A percentile compares a stretch with the other conserved stretches of the same genome.
phyloP scores from a whole-genome alignment of 2,329 filamentous ascomycete species.

The Talaromyces sp. region DNA sequence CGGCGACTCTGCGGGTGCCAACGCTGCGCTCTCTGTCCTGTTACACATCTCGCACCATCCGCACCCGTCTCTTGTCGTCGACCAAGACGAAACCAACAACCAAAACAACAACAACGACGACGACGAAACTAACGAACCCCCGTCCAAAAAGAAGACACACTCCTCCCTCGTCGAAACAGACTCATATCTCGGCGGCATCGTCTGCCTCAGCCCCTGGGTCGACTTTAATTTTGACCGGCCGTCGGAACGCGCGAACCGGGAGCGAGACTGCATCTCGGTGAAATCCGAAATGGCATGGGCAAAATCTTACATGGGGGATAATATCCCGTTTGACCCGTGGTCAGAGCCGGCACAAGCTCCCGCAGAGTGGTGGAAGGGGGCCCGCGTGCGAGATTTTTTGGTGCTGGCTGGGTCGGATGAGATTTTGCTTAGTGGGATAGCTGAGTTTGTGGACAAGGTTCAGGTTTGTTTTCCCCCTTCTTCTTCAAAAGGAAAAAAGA shows the following conservation, averaged over 20 bases:
- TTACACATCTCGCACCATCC: constrained; percentile 49
- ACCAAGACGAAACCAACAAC: not conserved
- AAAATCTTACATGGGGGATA: constrained; percentile 39
- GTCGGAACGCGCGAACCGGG: constrained; percentile 39
- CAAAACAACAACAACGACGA: too few species aligned
- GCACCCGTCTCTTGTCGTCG: constrained; percentile 42
- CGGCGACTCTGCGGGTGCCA: constrained; percentile 38
- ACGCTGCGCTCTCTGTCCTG: constrained; percentile 29
- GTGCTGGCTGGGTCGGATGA: constrained; percentile 51
- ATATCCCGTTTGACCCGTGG: constrained; percentile 39
- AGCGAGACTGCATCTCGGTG: constrained; percentile 44
- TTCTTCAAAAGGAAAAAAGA: not conserved
- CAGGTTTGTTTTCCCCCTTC: constrained; percentile 17
- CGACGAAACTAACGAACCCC: not conserved
- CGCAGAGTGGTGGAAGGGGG: constrained; percentile 48
- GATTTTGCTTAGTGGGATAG: constrained; percentile 40
- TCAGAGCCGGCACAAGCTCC: constrained; percentile 46
- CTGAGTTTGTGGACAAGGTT: constrained; percentile 26
- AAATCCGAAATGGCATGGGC: constrained; percentile 38
- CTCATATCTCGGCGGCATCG: constrained; percentile 25
- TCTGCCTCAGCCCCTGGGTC: constrained; percentile 54
- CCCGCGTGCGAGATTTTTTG: constrained; percentile 44
- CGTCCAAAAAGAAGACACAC: not conserved
- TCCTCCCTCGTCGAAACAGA: not conserved
- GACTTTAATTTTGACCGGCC: constrained; percentile 40